Evolutionary conservation across 2,329 filamentous ascomycete species (phyloP).

Genomic region (Fusarium dlaminii): DNA sequence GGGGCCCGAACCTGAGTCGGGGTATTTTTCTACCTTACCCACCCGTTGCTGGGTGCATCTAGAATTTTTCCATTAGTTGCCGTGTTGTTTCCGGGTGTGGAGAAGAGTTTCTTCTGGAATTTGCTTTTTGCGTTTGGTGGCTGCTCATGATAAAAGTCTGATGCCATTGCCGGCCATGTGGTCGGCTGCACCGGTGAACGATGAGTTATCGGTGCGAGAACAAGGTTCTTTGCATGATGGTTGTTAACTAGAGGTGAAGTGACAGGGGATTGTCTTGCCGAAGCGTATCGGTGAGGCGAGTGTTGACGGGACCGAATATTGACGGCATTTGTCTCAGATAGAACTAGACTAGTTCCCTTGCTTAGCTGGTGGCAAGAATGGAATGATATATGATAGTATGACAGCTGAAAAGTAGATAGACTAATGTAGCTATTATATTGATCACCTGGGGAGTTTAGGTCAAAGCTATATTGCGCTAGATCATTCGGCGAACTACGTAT

Average conservation of each 20-base stretch:
- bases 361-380: background rate
- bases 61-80: conserved; percentile 4
- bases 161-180: background rate
- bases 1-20: conserved; percentile 12
- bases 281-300: background rate
- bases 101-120: background rate
- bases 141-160: background rate
- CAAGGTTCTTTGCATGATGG: background rate
- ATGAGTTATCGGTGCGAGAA: background rate
- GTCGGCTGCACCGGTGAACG: background rate
- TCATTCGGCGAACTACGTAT: background rate
- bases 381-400: background rate
- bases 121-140: background rate
- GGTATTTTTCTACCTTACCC: background rate
- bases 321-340: background rate
- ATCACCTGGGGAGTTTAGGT: background rate
- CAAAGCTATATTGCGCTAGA: background rate
- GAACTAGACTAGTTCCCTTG: background rate
- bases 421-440: background rate
- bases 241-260: no score
- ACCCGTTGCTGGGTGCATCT: conserved; percentile 6
- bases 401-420: background rate
- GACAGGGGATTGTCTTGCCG: background rate
- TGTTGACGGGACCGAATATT: background rate
- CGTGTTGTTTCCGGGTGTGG: background rate